Conservation (phyloP, 768 basidiomycete species). For the Agaricus blazei region DNA sequence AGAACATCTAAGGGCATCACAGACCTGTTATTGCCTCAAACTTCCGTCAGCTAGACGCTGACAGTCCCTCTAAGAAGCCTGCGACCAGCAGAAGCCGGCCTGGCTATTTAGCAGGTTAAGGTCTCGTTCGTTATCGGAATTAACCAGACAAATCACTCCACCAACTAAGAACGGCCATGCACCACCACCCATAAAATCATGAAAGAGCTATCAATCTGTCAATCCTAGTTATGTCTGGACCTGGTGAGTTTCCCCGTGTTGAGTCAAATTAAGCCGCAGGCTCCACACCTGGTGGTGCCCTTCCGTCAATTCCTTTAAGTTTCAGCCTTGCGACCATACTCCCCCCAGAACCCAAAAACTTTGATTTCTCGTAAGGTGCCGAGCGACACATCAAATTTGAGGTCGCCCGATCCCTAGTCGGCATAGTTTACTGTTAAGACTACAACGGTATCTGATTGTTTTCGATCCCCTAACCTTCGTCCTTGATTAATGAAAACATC, state of each 20-base stretch:
- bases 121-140: conserved; percentile 94
- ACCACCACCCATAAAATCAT: conserved; percentile 84
- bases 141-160: conserved; percentile 97
- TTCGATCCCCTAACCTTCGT: conserved; percentile 51
- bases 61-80: conserved; percentile 86
- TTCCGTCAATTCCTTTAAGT: conserved; percentile 84
- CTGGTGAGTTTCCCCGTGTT: conserved; percentile 80
- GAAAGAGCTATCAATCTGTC: conserved; percentile 84
- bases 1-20: conserved; percentile 90
- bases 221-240: conserved; percentile 74
- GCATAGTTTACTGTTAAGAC: conserved; percentile 84
- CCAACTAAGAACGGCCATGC: conserved; percentile 89
- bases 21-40: conserved; percentile 91
- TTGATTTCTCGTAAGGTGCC: conserved; percentile 82
- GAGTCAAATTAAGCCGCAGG: conserved; percentile 85
- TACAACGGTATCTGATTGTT: conserved; percentile 73
- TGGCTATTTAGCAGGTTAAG: conserved; percentile 91
- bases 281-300: conserved; percentile 77
- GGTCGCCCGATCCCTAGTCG: conserved; percentile 71
- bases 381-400: conserved; percentile 66
- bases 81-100: conserved; percentile 68
- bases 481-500: conserved; percentile 71
- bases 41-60: conserved; percentile 74
- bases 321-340: conserved; percentile 55
- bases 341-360: conserved; percentile 76